Evolutionary conservation across 148 eudicot species (phyloP).

Genomic region (Chenopodium suecicum): DNA sequence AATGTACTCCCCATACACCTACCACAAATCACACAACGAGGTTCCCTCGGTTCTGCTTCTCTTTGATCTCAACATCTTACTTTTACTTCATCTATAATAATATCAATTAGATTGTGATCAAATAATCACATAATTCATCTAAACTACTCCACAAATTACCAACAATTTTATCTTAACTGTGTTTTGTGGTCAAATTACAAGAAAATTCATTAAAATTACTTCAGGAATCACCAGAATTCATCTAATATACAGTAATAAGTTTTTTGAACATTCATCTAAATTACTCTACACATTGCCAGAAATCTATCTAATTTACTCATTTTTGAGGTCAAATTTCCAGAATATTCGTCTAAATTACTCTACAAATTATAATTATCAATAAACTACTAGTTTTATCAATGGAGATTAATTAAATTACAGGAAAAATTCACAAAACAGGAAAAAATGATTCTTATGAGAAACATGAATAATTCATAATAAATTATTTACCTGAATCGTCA

Average conservation of each 20-base stretch:
- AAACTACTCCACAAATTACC: no score
- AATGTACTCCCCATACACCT: conserved; percentile 89
- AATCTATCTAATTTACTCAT: neutral
- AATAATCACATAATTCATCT: no score
- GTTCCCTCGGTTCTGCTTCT: conserved; percentile 56
- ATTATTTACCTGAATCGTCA: conserved; percentile 12
- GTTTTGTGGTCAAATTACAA: no score
- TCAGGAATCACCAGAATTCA: no score
- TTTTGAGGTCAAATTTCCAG: neutral
- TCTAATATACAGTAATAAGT: neutral
- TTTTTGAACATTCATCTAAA: neutral
- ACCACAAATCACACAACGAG: conserved; percentile 75
- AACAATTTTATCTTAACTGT: no score
- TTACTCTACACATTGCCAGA: no score
- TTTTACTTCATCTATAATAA: no score
- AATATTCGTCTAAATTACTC: neutral
- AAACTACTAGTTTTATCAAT: neutral
- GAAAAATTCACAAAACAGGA: neutral
- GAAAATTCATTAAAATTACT: neutral
- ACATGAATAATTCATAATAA: neutral
- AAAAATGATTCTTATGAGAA: neutral
- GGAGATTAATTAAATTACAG: neutral
- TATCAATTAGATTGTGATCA: no score
- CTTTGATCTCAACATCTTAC: no score
- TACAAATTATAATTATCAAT: no score